These are phyloP conservation scores for Fusarium tricinctum DNA, from an alignment of 2,329 filamentous ascomycete genomes.

Conservation along the genomic window DNA sequence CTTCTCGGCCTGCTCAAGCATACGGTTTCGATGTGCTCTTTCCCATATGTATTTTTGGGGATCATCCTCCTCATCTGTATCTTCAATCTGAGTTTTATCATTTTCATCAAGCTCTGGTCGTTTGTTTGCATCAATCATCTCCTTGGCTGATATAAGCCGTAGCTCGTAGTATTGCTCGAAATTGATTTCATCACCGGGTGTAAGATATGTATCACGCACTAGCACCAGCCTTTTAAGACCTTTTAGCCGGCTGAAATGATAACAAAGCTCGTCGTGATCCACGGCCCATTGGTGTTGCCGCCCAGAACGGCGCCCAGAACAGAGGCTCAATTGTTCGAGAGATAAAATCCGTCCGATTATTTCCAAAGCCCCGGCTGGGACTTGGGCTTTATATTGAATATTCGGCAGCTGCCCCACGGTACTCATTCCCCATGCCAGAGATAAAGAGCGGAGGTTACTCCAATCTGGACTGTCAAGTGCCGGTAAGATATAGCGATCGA, in stretches of 20 bases:
- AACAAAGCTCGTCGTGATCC: constrained; percentile 9
- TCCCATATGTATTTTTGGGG: constrained; percentile 5
- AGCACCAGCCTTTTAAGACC: constrained; percentile 27
- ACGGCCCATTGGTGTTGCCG: constrained; percentile 20
- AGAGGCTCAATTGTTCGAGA: constrained; percentile 28
- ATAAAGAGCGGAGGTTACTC: constrained; percentile 22
- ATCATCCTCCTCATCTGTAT: neutral
- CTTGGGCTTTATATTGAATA: neutral
- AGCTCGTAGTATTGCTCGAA: constrained; percentile 1
- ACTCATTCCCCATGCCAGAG: constrained; percentile 20
- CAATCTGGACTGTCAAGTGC: constrained; percentile 1
- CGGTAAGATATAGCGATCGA: constrained; percentile 28
- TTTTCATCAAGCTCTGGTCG: neutral
- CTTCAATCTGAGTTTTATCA: neutral
- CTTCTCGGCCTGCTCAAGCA: constrained; percentile 29
- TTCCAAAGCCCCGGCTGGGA: constrained; percentile 6
- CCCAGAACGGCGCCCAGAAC: neutral
- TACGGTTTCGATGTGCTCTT: constrained; percentile 36
- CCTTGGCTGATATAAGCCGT: neutral
- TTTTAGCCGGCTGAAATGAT: neutral
- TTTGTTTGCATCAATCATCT: neutral
- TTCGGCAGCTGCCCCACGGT: too few relatives aligned
- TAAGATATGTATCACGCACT: constrained; percentile 16
- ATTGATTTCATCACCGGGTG: neutral
- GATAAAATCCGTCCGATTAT: constrained; percentile 19